Conservation (phyloP, 176 grass and related monocot genomes). For the Rhynchospora pubera region DNA sequence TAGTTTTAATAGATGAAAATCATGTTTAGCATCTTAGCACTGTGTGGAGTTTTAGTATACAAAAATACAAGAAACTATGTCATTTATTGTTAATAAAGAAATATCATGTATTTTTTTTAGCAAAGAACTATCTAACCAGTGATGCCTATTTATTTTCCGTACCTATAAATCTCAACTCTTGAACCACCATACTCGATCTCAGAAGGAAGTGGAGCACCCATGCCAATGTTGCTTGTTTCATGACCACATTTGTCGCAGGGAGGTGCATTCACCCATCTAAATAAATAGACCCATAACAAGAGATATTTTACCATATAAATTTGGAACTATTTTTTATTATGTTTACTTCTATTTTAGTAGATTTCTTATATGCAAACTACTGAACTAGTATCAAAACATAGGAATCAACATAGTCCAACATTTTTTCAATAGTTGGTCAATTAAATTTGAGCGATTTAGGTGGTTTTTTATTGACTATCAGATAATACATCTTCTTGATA, state of each 20-base stretch:
- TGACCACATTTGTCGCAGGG: constrained; percentile 65
- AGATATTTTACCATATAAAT: background rate
- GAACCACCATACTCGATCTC: constrained; percentile 73
- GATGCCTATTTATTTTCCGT: background rate
- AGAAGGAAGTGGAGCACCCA: constrained; percentile 55
- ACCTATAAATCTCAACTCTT: constrained; percentile 95
- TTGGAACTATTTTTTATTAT: no score
- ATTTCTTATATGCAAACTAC: background rate
- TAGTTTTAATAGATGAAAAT: background rate
- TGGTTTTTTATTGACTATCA: background rate
- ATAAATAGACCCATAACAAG: constrained; percentile 7
- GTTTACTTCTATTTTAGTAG: background rate
- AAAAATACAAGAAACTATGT: no score
- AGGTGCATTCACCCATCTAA: constrained; percentile 88
- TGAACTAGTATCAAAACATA: background rate
- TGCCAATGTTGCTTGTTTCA: constrained; percentile 61
- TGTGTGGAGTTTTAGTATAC: background rate
- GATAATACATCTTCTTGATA: background rate
- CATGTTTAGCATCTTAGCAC: background rate
- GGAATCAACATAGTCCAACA: background rate
- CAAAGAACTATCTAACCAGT: no score
- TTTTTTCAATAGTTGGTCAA: background rate
- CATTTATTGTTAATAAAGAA: no score
- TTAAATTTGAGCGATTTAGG: background rate
- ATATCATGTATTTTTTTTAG: no score